A percentile compares a stretch with the other conserved stretches of the same genome.
These are phyloP conservation scores for Quambalaria eucalypti DNA, from an alignment of 1,284 basidiomycete species.

Conservation along the genomic window DNA sequence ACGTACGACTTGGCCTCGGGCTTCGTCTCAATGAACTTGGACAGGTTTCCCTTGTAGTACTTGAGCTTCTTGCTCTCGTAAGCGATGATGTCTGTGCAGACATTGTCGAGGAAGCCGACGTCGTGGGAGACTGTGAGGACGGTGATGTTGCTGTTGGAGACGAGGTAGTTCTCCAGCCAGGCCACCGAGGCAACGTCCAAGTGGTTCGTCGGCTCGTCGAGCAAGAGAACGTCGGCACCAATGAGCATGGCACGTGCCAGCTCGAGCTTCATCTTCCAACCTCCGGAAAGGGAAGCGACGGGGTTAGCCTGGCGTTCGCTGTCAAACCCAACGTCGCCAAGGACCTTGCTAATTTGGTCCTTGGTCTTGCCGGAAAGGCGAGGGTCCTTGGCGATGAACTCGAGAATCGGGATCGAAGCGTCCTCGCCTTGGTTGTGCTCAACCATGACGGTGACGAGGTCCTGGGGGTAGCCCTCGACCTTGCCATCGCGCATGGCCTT, in stretches of 20 bases:
- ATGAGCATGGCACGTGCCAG: constrained; percentile 54
- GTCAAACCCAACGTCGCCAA: constrained; percentile 63
- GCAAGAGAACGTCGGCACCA: constrained; percentile 73
- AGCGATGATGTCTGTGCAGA: constrained; percentile 96
- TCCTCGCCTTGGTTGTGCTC: constrained; percentile 94
- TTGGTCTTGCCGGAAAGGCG: constrained; percentile 28
- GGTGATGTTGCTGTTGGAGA: constrained; percentile 53
- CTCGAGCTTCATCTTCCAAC: constrained; percentile 96
- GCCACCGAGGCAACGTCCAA: constrained; percentile 70
- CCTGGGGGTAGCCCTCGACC: constrained; percentile 87
- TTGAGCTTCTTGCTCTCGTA: constrained; percentile 94
- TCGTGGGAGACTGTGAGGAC: constrained; percentile 96
- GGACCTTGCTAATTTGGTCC: constrained; percentile 32
- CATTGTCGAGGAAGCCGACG: constrained; percentile 91
- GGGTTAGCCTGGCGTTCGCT: constrained; percentile 72
- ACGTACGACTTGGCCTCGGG: constrained; percentile 96
- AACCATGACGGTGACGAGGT: constrained; percentile 83
- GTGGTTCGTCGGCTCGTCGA: constrained; percentile 81
- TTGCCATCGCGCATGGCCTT: constrained; percentile 89
- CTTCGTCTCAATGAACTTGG: constrained; percentile 78
- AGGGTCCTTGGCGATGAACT: constrained; percentile 75
- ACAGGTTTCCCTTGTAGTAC: constrained; percentile 90
- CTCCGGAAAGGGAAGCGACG: constrained; percentile 86
- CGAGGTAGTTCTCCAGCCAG: constrained; percentile 81
- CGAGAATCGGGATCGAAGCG: constrained; percentile 66